These are phyloP conservation scores for Verticillium alfalfae DNA, from an alignment of 2,329 filamentous ascomycete species.

Conservation along the genomic window DNA sequence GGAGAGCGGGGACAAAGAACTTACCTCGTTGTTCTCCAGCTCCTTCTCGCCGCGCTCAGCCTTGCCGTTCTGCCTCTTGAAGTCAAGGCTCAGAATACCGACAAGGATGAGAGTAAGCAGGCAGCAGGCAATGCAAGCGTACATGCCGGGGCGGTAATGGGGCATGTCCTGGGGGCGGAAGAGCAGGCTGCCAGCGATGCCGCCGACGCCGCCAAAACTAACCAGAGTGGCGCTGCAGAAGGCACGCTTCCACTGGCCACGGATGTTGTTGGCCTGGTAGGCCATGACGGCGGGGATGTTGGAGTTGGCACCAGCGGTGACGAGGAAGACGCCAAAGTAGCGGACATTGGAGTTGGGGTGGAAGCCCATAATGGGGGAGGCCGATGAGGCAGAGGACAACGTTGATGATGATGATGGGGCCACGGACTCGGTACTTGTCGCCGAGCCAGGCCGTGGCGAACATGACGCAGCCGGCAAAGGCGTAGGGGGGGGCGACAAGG, in stretches of 20 bases:
- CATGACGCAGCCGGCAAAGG: slow-evolving; percentile 59
- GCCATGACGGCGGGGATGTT: slow-evolving; percentile 72
- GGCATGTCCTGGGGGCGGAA: slow-evolving; percentile 57
- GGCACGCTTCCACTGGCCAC: slow-evolving; percentile 83
- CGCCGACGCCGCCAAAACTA: slow-evolving; percentile 71
- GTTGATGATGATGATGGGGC: slow-evolving; percentile 62
- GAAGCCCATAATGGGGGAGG: slow-evolving; percentile 69
- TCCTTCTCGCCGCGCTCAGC: slow-evolving; percentile 49
- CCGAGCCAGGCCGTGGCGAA: slow-evolving; percentile 54
- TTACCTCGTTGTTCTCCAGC: slow-evolving; percentile 44
- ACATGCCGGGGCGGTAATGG: slow-evolving; percentile 49
- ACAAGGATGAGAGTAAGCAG: slow-evolving; percentile 42
- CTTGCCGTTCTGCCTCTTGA: slow-evolving; percentile 37
- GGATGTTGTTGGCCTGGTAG: slow-evolving; percentile 84
- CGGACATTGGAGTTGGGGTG: slow-evolving; percentile 47
- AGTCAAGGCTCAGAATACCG: slow-evolving; percentile 29
- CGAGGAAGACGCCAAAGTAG: slow-evolving; percentile 71
- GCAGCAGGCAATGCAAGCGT: slow-evolving; percentile 46
- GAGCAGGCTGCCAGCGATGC: slow-evolving; percentile 69
- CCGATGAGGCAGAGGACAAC: slow-evolving; percentile 62
- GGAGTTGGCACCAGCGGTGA: slow-evolving; percentile 70
- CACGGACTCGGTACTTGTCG: slow-evolving; percentile 62
- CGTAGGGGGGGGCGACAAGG: slow-evolving; percentile 65
- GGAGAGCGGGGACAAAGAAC: slow-evolving; percentile 14
- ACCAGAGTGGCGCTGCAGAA: slow-evolving; percentile 73